phyloP scores from a whole-genome alignment of 2,329 filamentous ascomycete species.

The Aspergillus terreus region DNA sequence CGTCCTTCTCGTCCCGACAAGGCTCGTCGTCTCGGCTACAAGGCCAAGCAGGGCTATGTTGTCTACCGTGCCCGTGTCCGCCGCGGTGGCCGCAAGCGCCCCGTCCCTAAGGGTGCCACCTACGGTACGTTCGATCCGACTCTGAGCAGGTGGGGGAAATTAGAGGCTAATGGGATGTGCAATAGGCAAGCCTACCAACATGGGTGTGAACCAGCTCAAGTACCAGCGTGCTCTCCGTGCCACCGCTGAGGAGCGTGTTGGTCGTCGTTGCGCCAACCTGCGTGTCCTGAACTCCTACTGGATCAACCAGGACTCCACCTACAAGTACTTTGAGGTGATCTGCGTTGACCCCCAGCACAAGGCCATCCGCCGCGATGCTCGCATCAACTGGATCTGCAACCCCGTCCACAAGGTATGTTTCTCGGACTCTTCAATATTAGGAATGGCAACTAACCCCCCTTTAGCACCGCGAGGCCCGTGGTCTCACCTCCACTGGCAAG shows the following conservation, averaged over 20 bases:
- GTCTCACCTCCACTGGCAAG: constrained; percentile 98
- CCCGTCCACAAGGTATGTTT: constrained; percentile 81
- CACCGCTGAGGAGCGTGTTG: constrained; percentile 99
- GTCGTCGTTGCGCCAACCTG: constrained; percentile 97
- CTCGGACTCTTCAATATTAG: too few relatives aligned
- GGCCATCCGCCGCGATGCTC: constrained; percentile 96
- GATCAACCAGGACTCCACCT: constrained; percentile 99
- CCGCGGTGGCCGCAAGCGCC: constrained; percentile 97
- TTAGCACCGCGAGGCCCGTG: constrained; percentile 92
- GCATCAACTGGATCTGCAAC: constrained; percentile 99
- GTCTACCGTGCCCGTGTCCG: constrained; percentile 99
- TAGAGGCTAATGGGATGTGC: constrained; percentile 15
- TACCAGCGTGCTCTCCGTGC: constrained; percentile 98
- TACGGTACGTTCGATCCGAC: constrained; percentile 66
- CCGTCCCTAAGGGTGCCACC: constrained; percentile 94
- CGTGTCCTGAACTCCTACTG: constrained; percentile 99
- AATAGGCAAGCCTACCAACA: constrained; percentile 99
- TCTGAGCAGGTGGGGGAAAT: constrained; percentile 18
- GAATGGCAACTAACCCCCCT: not conserved
- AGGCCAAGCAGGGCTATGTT: constrained; percentile 99
- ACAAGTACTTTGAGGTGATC: constrained; percentile 99
- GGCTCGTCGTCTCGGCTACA: constrained; percentile 99
- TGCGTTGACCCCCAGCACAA: constrained; percentile 99
- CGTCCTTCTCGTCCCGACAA: constrained; percentile 98
- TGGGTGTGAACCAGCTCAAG: constrained; percentile 99